Evolutionary conservation across 257 asterid genomes (phyloP).

Genomic region (Osmanthus fragrans): DNA sequence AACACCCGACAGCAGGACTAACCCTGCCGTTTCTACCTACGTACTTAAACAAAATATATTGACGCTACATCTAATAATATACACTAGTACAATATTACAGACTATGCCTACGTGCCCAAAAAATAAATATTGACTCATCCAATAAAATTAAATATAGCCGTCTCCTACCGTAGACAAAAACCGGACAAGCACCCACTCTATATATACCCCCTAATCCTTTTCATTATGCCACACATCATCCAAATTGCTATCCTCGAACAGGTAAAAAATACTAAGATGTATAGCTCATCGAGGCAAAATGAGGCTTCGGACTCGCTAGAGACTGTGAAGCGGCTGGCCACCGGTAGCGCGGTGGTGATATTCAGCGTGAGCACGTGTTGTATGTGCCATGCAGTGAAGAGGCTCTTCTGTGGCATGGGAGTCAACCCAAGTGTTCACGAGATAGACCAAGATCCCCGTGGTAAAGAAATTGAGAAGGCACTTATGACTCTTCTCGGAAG

Average conservation of each 20-base stretch:
- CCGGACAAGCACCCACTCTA: background rate
- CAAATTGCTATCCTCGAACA: background rate
- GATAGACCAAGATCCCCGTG: conserved; percentile 56
- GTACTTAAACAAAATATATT: background rate
- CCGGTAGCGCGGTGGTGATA: conserved; percentile 58
- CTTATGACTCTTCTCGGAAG: conserved; percentile 40
- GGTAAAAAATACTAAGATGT: background rate
- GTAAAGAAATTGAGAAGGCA: conserved; percentile 44
- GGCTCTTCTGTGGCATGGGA: conserved; percentile 61
- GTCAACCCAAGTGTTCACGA: conserved; percentile 57
- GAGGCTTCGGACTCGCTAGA: conserved; percentile 28
- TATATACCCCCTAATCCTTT: background rate
- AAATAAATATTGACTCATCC: no score
- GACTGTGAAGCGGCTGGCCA: conserved; percentile 41
- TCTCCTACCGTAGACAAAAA: background rate
- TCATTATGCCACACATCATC: background rate
- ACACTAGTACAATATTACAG: background rate
- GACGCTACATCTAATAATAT: background rate
- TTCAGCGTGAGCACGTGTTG: conserved; percentile 62
- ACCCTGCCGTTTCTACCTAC: background rate
- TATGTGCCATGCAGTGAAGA: conserved; percentile 63
- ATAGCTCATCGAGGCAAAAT: background rate
- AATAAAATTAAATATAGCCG: background rate
- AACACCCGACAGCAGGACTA: background rate
- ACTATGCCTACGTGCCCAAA: no score